Percentiles rank a stretch among this genome's conserved stretches.
These are phyloP conservation scores for Coriaria nepalensis DNA, from an alignment of 306 rosid species.

Conservation along the genomic window DNA sequence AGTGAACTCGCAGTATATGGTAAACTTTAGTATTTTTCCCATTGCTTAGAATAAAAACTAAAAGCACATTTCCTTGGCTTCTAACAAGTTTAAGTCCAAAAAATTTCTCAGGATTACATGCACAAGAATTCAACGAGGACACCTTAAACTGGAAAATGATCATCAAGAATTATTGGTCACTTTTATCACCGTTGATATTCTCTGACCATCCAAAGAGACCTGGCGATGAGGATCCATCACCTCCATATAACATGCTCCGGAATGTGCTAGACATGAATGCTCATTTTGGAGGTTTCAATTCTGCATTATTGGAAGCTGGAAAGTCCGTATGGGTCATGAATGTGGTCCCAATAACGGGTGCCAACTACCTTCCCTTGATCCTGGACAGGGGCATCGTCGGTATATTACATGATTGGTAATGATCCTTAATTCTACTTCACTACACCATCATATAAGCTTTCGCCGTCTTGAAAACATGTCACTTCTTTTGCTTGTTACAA, in stretches of 20 bases:
- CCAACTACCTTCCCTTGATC: constrained; percentile 73
- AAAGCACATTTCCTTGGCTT: neutral
- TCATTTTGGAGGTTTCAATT: constrained; percentile 71
- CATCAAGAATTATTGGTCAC: constrained; percentile 77
- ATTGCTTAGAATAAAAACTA: neutral
- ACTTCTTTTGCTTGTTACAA: too few species aligned
- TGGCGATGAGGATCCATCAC: constrained; percentile 86
- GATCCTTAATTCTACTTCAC: constrained; percentile 9
- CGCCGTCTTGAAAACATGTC: too few species aligned
- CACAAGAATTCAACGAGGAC: constrained; percentile 58
- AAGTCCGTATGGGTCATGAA: constrained; percentile 97
- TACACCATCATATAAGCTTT: neutral
- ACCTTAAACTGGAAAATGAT: constrained; percentile 47
- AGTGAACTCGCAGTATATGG: constrained; percentile 59
- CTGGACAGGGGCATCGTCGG: constrained; percentile 82
- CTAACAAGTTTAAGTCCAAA: neutral
- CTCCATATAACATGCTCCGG: constrained; percentile 91
- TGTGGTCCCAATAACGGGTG: constrained; percentile 52
- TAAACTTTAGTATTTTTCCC: constrained; percentile 22
- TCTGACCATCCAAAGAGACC: constrained; percentile 97
- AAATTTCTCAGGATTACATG: constrained; percentile 42
- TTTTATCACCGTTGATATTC: constrained; percentile 76
- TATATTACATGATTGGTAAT: constrained; percentile 85
- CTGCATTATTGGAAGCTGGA: constrained; percentile 62
- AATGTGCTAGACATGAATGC: constrained; percentile 96